Base-by-base conservation (phyloP, 1,284 basidiomycete species). In the Dichomitus squalens region DNA sequence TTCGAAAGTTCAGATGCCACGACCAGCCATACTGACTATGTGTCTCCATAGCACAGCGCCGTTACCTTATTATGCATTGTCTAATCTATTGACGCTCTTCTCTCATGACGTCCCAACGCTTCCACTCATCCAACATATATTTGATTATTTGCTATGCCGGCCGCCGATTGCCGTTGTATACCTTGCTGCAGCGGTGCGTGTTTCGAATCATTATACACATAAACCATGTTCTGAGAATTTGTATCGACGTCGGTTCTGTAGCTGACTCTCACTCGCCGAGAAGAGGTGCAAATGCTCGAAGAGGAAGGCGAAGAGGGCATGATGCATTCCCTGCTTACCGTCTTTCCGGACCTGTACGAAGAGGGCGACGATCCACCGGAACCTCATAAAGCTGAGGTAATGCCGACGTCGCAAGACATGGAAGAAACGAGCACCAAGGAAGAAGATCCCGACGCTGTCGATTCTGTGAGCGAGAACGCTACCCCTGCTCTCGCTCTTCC, bases 21-120 rank as follows among this genome's bases (percentile, higher is more conserved):
- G 43, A 41, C 41, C 44, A 53, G 48, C 63, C 27, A 59, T 39
- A 21, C 49, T 40, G 18, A 55, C 58, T 21, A 14, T 8, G 14
- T 1, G 18, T 35, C 57, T 31, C 6, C 29, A 31, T 31, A 83
- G 82, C 48, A 75, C 76, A 21, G 81, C 88, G 0, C 86, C 88
- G 0, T 76, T 94, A 2, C 93, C 93, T 0, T 93, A 91, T 72
- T 95, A 91, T 69, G 93, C 94, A 0, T 81, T 98, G 7, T 92
- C 94, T 11, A 94, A 95, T 76, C 83, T 97, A 36, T 78, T 98
- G 36, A 96, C 95, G 0, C 80, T 97, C 29, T 92, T 97, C 73
- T 88, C 95, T 5, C 95, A 98, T 72, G 94, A 96, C 66, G 81
- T 93, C 55, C 92, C 93, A 8, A 91, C 89, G 0, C 79, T 96